Base-by-base conservation (phyloP, 345 rosid genomes). In the Clarkia xantiana region DNA sequence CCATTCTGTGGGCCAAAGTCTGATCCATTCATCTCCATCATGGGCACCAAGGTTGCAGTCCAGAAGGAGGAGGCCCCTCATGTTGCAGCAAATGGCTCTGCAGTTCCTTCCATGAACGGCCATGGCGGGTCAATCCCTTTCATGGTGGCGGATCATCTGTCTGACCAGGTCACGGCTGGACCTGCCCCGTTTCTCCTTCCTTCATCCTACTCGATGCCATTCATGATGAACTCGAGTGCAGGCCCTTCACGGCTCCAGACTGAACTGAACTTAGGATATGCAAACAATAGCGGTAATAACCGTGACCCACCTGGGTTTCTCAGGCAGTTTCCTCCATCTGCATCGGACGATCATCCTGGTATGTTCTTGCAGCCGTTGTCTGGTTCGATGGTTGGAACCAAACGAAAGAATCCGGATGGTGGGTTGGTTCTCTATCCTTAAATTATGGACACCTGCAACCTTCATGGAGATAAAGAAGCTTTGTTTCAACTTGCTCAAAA, bases 341-440 rank as follows among this genome's bases (percentile, higher is more conserved):
- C 58, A 61, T 93, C 75, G 58, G 71, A 81, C 47, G 95, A 88
- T 63, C 81, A 67, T 44, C 49, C 69, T 14, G 69, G 79, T 66
- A 64, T 64, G 47, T 70, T 62, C 55, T 62, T 72, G 23, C 93
- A 76, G 34, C 73, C 83, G 13, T 62, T 86, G 12, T 72, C 87
- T 2, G 68, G 82, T 66, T 73, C n/a, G n/a, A n/a, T 78, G 47
- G 59, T 68, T 14, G 85, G 80, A 38, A 79, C 64, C 25, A 91
- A 84, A 60, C 73, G 94, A 61, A 86, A 84, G 75, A 93, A 84
- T 61, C 94, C 90, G 0, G 96, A 91, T 48, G 50, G 79, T 14
- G 80, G 86, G 16, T 76, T 89, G 93, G 96, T 84, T 19, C 52
- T 54, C 9, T 71, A 43, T 67, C 54, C 73, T 47, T 71, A 36